Evolutionary conservation across 163 green algal genomes (phyloP), one percentile per base, ranked within the genome.

Genomic region (Trebouxia gelatinosa): DNA sequence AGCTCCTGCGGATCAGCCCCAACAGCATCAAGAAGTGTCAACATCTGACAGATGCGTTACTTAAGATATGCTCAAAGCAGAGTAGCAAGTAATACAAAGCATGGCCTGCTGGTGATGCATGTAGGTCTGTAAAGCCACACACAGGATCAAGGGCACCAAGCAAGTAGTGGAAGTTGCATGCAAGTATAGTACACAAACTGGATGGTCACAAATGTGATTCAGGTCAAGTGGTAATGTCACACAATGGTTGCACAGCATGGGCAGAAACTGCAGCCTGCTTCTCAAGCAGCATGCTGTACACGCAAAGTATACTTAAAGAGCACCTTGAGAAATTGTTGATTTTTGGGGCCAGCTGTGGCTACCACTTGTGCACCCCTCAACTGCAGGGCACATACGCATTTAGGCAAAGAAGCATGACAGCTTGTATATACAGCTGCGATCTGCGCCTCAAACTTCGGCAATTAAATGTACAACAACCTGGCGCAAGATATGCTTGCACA

Each of bases 261-360:
- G 21, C 31, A 32, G 26, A 66, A 28, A 66, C 21, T 11, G 11
- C 28, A 32, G 4, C 2, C 19, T 35, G 57, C 19, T 58, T 51
- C 74, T 61, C 1, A 65, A 77, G 40, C 43, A 65, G 1, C 48
- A 35, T 29, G 66, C 66, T 39, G 51, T 68, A 19, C 9, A 34
- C n/a, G 13, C 2, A 50, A 68, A n/a, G 51, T 57, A 13, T 29
- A 58, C 4, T 38, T 9, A 35, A 26, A 37, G n/a, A 74, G 19
- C 43, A 78, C 77, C 77, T 82, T 86, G 17, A 90, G 65, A 43
- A 87, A 90, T 5, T 84, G 80, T 4, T 64, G 34, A 68, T 91
- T 93, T 16, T 70, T 74, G 26, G 57, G 57, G 50, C 85, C 84
- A 72, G 75, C 84, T 17, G 87, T 90, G 62, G 78, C 72, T 9